A percentile compares a stretch with the other conserved stretches of the same genome.
These are phyloP conservation scores for Bipolaris bicolor DNA, from an alignment of 2,329 filamentous ascomycete genomes.

Conservation along the genomic window DNA sequence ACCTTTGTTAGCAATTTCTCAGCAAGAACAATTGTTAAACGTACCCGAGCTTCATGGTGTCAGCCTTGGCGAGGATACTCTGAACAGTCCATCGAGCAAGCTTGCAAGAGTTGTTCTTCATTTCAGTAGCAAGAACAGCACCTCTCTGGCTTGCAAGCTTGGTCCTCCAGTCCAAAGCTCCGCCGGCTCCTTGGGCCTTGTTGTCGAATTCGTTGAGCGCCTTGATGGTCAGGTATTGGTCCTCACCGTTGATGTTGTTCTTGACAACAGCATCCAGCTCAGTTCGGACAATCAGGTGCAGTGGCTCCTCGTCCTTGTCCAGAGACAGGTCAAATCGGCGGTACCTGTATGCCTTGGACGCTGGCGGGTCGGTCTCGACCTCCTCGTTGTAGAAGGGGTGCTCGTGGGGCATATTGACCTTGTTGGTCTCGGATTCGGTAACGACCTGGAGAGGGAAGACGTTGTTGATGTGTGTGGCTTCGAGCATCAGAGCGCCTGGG, in stretches of 20 bases:
- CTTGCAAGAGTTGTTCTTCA: constrained; percentile 99
- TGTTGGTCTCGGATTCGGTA: constrained; percentile 75
- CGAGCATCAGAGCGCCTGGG: constrained; percentile 88
- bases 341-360: constrained; percentile 98
- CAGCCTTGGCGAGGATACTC: constrained; percentile 94
- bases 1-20: constrained; percentile 10
- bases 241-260: constrained; percentile 89
- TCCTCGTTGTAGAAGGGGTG: constrained; percentile 98
- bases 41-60: constrained; percentile 96
- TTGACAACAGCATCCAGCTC: constrained; percentile 96
- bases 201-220: constrained; percentile 98
- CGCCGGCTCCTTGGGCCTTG: constrained; percentile 94
- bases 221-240: constrained; percentile 91
- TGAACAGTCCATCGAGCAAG: constrained; percentile 97
- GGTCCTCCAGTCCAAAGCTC: constrained; percentile 93
- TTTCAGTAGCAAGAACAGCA: constrained; percentile 97
- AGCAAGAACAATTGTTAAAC: constrained; percentile 42
- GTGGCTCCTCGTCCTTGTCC: constrained; percentile 86
- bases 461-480: constrained; percentile 99
- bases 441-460: constrained; percentile 98
- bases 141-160: constrained; percentile 94
- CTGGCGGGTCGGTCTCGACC: constrained; percentile 90
- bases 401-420: constrained; percentile 82
- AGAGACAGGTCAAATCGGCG: constrained; percentile 93
- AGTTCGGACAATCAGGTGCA: constrained; percentile 90